phyloP scores from a whole-genome alignment of 2,329 filamentous ascomycete species.

The Cordyceps sp. region DNA sequence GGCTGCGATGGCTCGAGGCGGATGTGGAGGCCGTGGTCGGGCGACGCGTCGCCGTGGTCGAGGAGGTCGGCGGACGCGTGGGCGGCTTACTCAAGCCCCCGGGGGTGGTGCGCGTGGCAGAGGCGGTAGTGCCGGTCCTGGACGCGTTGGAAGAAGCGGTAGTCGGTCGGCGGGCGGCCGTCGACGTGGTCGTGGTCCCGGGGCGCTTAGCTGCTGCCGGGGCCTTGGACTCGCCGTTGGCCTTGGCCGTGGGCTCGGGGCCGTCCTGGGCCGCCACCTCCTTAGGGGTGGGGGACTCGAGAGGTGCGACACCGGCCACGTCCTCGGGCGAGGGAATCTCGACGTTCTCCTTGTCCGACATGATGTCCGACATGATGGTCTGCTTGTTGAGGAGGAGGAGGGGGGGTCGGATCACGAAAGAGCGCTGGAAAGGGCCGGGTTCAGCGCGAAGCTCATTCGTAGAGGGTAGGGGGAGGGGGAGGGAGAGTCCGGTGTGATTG shows the following conservation, averaged over 20 bases:
- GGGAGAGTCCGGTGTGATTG: too few relatives aligned
- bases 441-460: too few relatives aligned
- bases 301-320: constrained; percentile 11
- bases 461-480: too few relatives aligned
- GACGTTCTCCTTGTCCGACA: constrained; percentile 31
- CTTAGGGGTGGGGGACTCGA: constrained; percentile 11
- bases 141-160: constrained; percentile 12
- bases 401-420: neutral
- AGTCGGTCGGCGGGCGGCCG: constrained; percentile 14
- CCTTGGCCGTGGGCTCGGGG: constrained; percentile 16
- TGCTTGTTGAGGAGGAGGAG: neutral
- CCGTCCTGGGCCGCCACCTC: constrained; percentile 13
- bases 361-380: too few relatives aligned
- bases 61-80: constrained; percentile 24
- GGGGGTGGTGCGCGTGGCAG: constrained; percentile 2
- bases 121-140: constrained; percentile 3
- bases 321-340: constrained; percentile 27
- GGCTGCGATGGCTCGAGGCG: constrained; percentile 25
- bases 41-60: constrained; percentile 16
- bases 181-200: constrained; percentile 11
- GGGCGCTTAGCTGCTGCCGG: constrained; percentile 19
- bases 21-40: constrained; percentile 18
- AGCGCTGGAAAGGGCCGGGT: neutral
- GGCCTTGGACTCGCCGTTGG: constrained; percentile 12
- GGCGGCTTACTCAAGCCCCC: constrained; percentile 28